phyloP scores from a whole-genome alignment of 371 early-diverging fungal genomes.

The Fennellomyces sp. region DNA sequence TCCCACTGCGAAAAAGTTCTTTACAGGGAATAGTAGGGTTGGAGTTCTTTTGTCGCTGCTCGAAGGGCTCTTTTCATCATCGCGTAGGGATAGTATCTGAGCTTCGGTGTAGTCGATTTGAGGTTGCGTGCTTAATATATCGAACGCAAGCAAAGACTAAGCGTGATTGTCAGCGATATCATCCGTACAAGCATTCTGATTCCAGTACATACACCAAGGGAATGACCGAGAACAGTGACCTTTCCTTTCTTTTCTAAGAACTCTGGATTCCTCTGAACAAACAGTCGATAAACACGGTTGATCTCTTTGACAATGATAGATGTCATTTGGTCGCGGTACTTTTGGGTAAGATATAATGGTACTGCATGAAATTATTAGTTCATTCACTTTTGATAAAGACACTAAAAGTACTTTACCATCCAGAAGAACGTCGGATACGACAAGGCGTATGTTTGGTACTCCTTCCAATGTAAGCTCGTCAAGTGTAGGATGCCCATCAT shows the following conservation, averaged over 20 bases:
- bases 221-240: conserved; percentile 81
- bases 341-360: conserved; percentile 81
- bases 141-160: conserved; percentile 75
- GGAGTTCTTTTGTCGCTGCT: conserved; percentile 16
- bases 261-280: conserved; percentile 71
- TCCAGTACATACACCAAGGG: conserved; percentile 63
- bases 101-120: conserved; percentile 23
- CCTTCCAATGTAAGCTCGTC: conserved; percentile 84
- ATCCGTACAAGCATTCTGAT: background rate
- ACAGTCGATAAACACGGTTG: conserved; percentile 76
- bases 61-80: conserved; percentile 2
- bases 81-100: conserved; percentile 13
- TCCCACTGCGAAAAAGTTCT: conserved; percentile 74
- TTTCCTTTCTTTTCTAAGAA: conserved; percentile 72
- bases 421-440: conserved; percentile 83
- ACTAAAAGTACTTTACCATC: conserved; percentile 57
- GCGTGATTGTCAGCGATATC: background rate
- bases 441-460: conserved; percentile 78
- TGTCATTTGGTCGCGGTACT: conserved; percentile 81
- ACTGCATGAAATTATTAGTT: conserved; percentile 43
- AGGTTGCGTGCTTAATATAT: conserved; percentile 75
- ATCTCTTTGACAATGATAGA: conserved; percentile 73
- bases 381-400: background rate
- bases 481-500: conserved; percentile 70
- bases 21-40: conserved; percentile 32